These are phyloP conservation scores for Paxillus involutus DNA, from an alignment of 768 basidiomycete species.

Conservation along the genomic window DNA sequence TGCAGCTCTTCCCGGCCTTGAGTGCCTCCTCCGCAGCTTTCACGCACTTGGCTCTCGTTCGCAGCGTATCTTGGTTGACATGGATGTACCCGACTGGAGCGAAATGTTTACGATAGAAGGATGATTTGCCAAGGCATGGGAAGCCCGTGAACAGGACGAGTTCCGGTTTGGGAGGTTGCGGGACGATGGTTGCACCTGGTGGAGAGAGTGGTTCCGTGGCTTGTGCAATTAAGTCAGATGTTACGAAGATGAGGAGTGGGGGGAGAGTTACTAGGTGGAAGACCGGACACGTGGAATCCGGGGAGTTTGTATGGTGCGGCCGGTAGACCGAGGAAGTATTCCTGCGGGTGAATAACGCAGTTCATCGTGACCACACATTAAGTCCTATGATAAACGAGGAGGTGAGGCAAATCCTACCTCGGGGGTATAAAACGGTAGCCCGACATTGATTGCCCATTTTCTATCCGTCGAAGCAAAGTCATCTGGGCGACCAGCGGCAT, in stretches of 20 bases:
- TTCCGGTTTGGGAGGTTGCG: conserved; percentile 30
- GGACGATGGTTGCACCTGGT: conserved; percentile 14
- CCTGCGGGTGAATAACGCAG: conserved; percentile 43
- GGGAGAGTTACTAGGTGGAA: conserved; percentile 30
- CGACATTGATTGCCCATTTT: conserved; percentile 81
- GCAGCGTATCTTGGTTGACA: conserved; percentile 84
- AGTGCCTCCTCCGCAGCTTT: conserved; percentile 59
- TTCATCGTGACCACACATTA: not conserved
- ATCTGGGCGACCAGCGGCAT: conserved; percentile 77
- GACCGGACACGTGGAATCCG: conserved; percentile 65
- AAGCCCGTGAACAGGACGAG: conserved; percentile 63
- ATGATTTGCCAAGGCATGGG: conserved; percentile 76
- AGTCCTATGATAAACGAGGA: not conserved
- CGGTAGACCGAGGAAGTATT: conserved; percentile 68
- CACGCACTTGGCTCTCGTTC: conserved; percentile 74
- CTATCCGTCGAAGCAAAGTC: conserved; percentile 85
- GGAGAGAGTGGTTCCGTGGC: conserved; percentile 41
- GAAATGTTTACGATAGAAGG: conserved; percentile 76
- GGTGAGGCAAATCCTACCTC: conserved; percentile 50
- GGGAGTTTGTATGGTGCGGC: conserved; percentile 47
- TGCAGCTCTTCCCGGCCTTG: conserved; percentile 59
- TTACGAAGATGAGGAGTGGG: not conserved
- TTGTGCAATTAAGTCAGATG: conserved; percentile 1
- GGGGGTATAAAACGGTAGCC: conserved; percentile 75
- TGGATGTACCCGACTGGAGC: conserved; percentile 67